These are phyloP conservation scores for Colletotrichum orchidophilum DNA, from an alignment of 2,329 filamentous ascomycete genomes.

Conservation along the genomic window DNA sequence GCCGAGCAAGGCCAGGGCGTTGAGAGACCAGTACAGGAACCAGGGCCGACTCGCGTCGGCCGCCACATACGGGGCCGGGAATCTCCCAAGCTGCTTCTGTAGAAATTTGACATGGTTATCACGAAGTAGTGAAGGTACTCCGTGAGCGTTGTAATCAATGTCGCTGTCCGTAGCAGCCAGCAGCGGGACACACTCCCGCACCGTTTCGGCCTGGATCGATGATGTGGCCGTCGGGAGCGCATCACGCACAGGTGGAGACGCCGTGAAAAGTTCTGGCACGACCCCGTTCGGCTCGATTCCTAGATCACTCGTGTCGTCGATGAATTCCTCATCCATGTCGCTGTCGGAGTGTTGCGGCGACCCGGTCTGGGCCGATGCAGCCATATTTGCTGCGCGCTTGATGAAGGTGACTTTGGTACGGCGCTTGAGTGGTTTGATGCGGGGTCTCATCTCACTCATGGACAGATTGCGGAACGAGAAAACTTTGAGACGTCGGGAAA, in stretches of 20 bases:
- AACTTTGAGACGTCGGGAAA: background rate
- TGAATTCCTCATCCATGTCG: slow-evolving; percentile 30
- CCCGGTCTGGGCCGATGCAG: slow-evolving; percentile 23
- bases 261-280: slow-evolving; percentile 67
- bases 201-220: slow-evolving; percentile 77
- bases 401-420: slow-evolving; percentile 46
- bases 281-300: slow-evolving; percentile 34
- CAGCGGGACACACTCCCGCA: slow-evolving; percentile 74
- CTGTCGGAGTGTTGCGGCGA: slow-evolving; percentile 10
- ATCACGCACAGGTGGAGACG: slow-evolving; percentile 71
- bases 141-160: slow-evolving; percentile 71
- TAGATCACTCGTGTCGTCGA: slow-evolving; percentile 30
- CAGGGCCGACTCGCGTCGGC: slow-evolving; percentile 91
- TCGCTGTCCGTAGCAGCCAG: slow-evolving; percentile 65
- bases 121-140: slow-evolving; percentile 79
- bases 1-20: slow-evolving; percentile 78
- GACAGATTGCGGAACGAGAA: background rate
- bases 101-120: slow-evolving; percentile 70
- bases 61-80: slow-evolving; percentile 76
- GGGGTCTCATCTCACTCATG: slow-evolving; percentile 33
- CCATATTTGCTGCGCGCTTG: slow-evolving; percentile 35
- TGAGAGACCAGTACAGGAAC: slow-evolving; percentile 93
- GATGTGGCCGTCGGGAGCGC: slow-evolving; percentile 74
- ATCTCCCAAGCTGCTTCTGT: slow-evolving; percentile 63
- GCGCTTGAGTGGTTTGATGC: slow-evolving; percentile 36